phyloP scores from a whole-genome alignment of 2,329 filamentous ascomycete genomes.

The Colletotrichum sp. region DNA sequence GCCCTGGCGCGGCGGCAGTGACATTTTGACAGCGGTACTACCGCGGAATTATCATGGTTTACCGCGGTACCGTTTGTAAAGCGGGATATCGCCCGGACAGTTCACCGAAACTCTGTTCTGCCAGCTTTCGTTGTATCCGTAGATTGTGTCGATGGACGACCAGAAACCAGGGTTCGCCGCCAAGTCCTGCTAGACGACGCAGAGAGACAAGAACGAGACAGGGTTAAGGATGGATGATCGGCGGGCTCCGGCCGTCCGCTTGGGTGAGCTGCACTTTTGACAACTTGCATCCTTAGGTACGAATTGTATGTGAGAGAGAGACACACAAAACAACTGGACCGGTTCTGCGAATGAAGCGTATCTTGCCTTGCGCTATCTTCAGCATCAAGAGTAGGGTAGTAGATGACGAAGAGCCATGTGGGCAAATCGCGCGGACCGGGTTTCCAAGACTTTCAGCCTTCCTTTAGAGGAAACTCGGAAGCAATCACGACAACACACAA shows the following conservation, averaged over 20 bases:
- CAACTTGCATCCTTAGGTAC: background rate
- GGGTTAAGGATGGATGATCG: slow-evolving; percentile 4
- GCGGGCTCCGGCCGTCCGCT: slow-evolving; percentile 17
- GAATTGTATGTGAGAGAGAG: background rate
- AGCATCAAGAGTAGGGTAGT: background rate
- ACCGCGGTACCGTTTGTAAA: background rate
- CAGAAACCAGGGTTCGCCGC: background rate
- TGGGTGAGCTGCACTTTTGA: background rate
- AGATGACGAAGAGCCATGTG: background rate
- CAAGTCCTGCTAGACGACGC: background rate
- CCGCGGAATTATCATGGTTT: background rate
- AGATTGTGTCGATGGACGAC: background rate
- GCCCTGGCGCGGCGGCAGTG: background rate
- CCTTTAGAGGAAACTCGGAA: slow-evolving; percentile 4
- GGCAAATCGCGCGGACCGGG: background rate
- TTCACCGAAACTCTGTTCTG: background rate
- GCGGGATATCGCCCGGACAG: background rate
- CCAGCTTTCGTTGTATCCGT: background rate
- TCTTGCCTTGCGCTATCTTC: background rate
- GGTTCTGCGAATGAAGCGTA: background rate
- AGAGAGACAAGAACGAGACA: background rate
- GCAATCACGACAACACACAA: background rate
- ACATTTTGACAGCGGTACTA: background rate
- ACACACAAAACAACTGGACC: background rate
- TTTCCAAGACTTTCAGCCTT: background rate